A percentile compares a stretch with the other conserved stretches of the same genome.
These are phyloP conservation scores for Thalassiosira mediterranea DNA, from an alignment of 352 stramenopile species.

Conservation along the genomic window DNA sequence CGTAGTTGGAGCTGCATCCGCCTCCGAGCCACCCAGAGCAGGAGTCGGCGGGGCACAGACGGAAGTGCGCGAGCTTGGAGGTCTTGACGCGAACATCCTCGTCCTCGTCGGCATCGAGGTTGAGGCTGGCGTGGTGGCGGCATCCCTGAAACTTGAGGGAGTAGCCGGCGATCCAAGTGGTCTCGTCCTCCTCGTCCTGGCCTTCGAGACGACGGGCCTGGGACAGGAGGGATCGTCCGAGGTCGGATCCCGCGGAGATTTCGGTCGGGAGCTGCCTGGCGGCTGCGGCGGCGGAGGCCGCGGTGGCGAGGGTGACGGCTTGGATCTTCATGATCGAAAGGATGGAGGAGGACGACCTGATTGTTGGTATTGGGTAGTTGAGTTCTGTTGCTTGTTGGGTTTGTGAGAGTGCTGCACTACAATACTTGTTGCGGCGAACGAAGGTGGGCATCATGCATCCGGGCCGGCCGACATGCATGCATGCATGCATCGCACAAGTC, in stretches of 20 bases:
- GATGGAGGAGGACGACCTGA: neutral
- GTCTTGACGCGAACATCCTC: slow-evolving; percentile 53
- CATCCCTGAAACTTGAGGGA: slow-evolving; percentile 61
- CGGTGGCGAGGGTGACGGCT: slow-evolving; percentile 7
- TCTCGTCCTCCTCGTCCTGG: slow-evolving; percentile 25
- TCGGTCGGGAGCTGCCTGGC: slow-evolving; percentile 20
- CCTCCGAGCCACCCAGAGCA: slow-evolving; percentile 28
- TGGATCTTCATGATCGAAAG: slow-evolving; percentile 38
- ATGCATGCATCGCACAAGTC: too few relatives aligned
- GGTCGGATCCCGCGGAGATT: slow-evolving; percentile 36
- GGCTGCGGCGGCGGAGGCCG: neutral
- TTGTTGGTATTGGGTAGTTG: too few relatives aligned
- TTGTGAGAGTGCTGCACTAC: too few relatives aligned
- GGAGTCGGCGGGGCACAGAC: slow-evolving; percentile 47
- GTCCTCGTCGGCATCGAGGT: slow-evolving; percentile 35
- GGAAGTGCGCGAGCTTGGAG: slow-evolving; percentile 40
- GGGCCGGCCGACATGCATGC: too few relatives aligned
- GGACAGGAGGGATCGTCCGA: slow-evolving; percentile 51
- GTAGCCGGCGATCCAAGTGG: slow-evolving; percentile 41
- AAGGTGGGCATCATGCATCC: too few relatives aligned
- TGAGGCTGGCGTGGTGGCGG: slow-evolving; percentile 36
- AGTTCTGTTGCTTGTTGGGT: too few relatives aligned
- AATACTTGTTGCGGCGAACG: too few relatives aligned
- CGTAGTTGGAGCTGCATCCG: slow-evolving; percentile 54
- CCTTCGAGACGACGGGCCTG: slow-evolving; percentile 58